Conservation (phyloP, 2,329 filamentous ascomycete species). For the Knoxdaviesia proteae region DNA sequence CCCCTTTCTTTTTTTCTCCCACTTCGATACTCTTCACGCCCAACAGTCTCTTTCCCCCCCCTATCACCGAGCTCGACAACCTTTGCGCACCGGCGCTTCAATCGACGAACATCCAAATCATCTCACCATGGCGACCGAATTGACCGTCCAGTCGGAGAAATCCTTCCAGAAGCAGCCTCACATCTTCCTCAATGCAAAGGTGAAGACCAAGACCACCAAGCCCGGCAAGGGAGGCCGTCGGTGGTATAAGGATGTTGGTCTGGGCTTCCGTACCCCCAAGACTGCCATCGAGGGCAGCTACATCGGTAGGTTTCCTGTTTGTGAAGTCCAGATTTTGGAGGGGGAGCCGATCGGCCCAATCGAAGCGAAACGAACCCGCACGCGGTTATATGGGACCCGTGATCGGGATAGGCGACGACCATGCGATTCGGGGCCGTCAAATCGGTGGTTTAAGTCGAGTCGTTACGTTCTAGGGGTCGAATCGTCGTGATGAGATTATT, state of each 20-base stretch:
- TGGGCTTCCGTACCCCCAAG: conserved; percentile 98
- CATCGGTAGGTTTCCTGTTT: conserved; percentile 58
- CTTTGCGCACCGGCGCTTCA: conserved; percentile 5
- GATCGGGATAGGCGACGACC: too few species aligned
- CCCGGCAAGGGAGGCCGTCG: conserved; percentile 82
- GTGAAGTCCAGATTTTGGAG: too few species aligned
- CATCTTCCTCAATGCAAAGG: conserved; percentile 98
- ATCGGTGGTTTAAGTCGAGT: too few species aligned
- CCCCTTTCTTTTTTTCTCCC: conserved; percentile 2
- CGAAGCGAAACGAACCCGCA: background rate
- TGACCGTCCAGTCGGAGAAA: conserved; percentile 99
- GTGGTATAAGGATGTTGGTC: conserved; percentile 98
- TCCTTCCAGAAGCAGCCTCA: conserved; percentile 99
- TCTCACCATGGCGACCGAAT: conserved; percentile 75
- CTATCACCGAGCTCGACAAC: conserved; percentile 11
- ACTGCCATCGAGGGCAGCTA: conserved; percentile 96
- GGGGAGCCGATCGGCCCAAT: background rate
- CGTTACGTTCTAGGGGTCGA: too few species aligned
- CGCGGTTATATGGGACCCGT: too few species aligned
- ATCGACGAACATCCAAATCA: conserved; percentile 3
- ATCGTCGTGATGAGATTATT: too few species aligned
- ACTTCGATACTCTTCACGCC: conserved; percentile 4
- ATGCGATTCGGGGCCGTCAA: too few species aligned
- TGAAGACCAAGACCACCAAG: conserved; percentile 63
- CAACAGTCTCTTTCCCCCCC: conserved; percentile 2